These are phyloP conservation scores for Ramichloridium luteum DNA, from an alignment of 2,329 filamentous ascomycete species.

Conservation along the genomic window DNA sequence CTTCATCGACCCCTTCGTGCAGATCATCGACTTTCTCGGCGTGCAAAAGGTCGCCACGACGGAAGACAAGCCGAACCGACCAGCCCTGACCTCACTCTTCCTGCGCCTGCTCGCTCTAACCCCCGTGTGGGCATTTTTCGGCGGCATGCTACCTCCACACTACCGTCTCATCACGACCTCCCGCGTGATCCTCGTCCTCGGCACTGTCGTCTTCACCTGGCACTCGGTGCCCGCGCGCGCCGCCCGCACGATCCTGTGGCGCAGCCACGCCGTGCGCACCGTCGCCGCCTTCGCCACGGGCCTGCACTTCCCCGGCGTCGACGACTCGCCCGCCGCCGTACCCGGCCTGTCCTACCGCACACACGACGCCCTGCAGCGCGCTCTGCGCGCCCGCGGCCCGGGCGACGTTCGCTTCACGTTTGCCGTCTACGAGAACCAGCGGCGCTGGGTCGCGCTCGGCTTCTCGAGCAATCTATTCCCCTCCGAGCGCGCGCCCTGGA, in stretches of 20 bases:
- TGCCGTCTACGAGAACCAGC: conserved; percentile 90
- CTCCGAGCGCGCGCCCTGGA: conserved; percentile 85
- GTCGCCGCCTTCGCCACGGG: conserved; percentile 66
- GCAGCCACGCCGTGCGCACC: conserved; percentile 62
- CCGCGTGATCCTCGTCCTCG: conserved; percentile 70
- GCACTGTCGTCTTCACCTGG: conserved; percentile 80
- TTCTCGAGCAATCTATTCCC: conserved; percentile 89
- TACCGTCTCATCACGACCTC: conserved; percentile 76
- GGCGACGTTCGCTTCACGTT: conserved; percentile 96
- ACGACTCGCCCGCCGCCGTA: conserved; percentile 32
- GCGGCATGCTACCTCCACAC: conserved; percentile 59
- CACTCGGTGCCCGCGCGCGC: conserved; percentile 80
- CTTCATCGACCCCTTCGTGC: conserved; percentile 74
- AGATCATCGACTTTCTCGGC: conserved; percentile 79
- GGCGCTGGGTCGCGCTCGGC: conserved; percentile 85
- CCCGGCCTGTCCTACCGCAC: conserved; percentile 11
- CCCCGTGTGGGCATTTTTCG: conserved; percentile 69
- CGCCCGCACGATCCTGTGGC: conserved; percentile 78
- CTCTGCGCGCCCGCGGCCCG: conserved; percentile 37
- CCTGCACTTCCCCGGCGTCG: conserved; percentile 56
- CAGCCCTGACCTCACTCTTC: conserved; percentile 79
- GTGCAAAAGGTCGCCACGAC: conserved; percentile 78
- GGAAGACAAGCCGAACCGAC: conserved; percentile 78
- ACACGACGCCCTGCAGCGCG: conserved; percentile 14
- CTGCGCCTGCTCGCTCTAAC: conserved; percentile 79